Conservation (phyloP, 1,284 basidiomycete genomes). For the Microbotryum saponariae region DNA sequence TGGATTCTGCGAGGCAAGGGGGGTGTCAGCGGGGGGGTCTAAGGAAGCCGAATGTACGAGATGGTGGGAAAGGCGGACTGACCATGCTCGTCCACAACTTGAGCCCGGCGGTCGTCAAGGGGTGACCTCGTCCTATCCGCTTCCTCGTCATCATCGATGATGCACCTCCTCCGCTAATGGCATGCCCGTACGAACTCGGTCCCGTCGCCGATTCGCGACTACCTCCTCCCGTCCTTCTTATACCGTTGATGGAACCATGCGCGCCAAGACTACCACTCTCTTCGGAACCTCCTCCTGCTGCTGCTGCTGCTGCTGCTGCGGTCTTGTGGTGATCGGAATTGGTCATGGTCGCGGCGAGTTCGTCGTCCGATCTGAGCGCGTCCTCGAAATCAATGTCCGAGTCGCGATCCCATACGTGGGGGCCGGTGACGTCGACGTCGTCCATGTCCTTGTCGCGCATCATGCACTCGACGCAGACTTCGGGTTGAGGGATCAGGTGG, state of each 20-base stretch:
- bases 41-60: too few relatives aligned
- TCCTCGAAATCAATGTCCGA: slow-evolving; percentile 79
- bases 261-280: background rate
- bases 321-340: background rate
- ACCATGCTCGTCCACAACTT: slow-evolving; percentile 83
- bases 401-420: slow-evolving; percentile 82
- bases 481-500: slow-evolving; percentile 44
- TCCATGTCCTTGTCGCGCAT: slow-evolving; percentile 99
- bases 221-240: slow-evolving; percentile 12
- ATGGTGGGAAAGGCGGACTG: slow-evolving; percentile 33
- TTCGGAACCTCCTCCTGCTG: background rate
- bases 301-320: background rate
- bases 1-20: slow-evolving; percentile 42
- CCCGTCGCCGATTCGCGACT: slow-evolving; percentile 8
- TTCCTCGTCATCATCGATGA: slow-evolving; percentile 38
- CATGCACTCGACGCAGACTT: slow-evolving; percentile 93
- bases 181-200: too few relatives aligned
- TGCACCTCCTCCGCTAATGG: too few relatives aligned
- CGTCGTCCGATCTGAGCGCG: slow-evolving; percentile 59
- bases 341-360: background rate
- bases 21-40: background rate
- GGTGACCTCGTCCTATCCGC: slow-evolving; percentile 40
- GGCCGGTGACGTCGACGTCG: slow-evolving; percentile 78
- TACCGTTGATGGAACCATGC: too few relatives aligned
- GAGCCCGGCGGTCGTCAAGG: slow-evolving; percentile 47